Percentiles rank a stretch among this genome's conserved stretches.
These are phyloP conservation scores for Aspergillus brasiliensis DNA, from an alignment of 2,329 filamentous ascomycete genomes.

Conservation along the genomic window DNA sequence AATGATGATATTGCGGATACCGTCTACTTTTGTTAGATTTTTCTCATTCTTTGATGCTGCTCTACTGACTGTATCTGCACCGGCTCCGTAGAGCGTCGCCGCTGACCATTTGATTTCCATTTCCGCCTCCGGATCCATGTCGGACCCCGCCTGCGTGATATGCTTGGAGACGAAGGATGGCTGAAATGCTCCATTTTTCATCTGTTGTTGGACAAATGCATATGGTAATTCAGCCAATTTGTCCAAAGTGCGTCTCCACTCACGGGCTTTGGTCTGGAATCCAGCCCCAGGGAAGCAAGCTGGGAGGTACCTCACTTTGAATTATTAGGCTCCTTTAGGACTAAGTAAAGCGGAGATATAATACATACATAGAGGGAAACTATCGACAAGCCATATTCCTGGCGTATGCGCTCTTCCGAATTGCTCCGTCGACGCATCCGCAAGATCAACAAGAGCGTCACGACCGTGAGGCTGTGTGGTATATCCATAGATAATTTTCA, in stretches of 20 bases:
- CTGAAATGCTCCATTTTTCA: slow-evolving; percentile 31
- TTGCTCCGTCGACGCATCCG: slow-evolving; percentile 40
- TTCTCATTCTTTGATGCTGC: rapidly evolving
- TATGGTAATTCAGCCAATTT: slow-evolving; percentile 45
- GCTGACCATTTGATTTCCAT: slow-evolving; percentile 11
- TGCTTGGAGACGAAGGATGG: slow-evolving; percentile 46
- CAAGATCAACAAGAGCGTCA: slow-evolving; percentile 45
- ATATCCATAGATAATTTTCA: slow-evolving; percentile 46
- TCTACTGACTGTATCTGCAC: slow-evolving; percentile 5
- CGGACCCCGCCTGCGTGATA: slow-evolving; percentile 18
- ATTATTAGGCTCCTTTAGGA: not conserved
- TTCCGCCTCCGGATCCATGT: not conserved
- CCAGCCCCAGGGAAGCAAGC: slow-evolving; percentile 49
- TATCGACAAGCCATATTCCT: slow-evolving; percentile 50
- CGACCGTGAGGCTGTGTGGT: slow-evolving; percentile 23
- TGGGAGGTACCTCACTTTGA: slow-evolving; percentile 38
- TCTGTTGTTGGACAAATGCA: slow-evolving; percentile 46
- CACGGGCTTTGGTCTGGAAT: slow-evolving; percentile 46
- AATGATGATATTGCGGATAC: slow-evolving; percentile 11
- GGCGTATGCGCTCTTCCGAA: slow-evolving; percentile 46
- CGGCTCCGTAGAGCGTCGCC: slow-evolving; percentile 1
- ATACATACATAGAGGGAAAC: slow-evolving; percentile 39
- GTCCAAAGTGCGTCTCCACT: slow-evolving; percentile 32
- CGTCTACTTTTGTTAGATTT: not conserved
- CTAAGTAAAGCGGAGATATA: not conserved